phyloP scores from a whole-genome alignment of 179 eudicot genomes.

The Silene coronaria region DNA sequence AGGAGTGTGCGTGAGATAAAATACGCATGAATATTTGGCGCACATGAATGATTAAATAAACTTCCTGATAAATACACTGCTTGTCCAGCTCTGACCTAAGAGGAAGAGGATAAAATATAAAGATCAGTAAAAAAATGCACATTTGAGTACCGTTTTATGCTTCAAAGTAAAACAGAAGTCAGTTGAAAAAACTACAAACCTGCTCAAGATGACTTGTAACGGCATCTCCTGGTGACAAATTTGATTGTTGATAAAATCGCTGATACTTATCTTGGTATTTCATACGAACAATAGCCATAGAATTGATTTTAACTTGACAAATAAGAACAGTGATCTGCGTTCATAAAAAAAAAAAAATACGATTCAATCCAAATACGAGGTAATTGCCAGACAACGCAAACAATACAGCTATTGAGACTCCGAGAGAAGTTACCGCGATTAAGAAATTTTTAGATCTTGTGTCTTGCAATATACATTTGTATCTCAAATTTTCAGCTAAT shows the following conservation, averaged over 20 bases:
- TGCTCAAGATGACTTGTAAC: constrained; percentile 57
- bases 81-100: constrained; percentile 76
- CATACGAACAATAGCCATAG: constrained; percentile 85
- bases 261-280: constrained; percentile 35
- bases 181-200: constrained; percentile 33
- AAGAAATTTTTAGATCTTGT: not conserved
- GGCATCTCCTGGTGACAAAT: constrained; percentile 28
- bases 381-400: not conserved
- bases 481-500: not conserved
- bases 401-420: not conserved
- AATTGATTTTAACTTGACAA: constrained; percentile 69
- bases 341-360: constrained; percentile 7
- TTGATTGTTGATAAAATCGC: constrained; percentile 25
- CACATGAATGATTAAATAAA: constrained; percentile 87
- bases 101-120: constrained; percentile 8
- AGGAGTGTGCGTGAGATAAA: constrained; percentile 70
- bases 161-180: not conserved
- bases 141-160: not conserved
- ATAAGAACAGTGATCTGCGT: constrained; percentile 68
- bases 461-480: not conserved
- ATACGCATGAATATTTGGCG: constrained; percentile 82
- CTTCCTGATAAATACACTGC: constrained; percentile 79
- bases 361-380: not conserved
- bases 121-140: not conserved
- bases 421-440: not conserved